A percentile compares a stretch with the other conserved stretches of the same genome.
Evolutionary conservation across 2,329 filamentous ascomycete species (phyloP).

Genomic region (Periconia sp.): DNA sequence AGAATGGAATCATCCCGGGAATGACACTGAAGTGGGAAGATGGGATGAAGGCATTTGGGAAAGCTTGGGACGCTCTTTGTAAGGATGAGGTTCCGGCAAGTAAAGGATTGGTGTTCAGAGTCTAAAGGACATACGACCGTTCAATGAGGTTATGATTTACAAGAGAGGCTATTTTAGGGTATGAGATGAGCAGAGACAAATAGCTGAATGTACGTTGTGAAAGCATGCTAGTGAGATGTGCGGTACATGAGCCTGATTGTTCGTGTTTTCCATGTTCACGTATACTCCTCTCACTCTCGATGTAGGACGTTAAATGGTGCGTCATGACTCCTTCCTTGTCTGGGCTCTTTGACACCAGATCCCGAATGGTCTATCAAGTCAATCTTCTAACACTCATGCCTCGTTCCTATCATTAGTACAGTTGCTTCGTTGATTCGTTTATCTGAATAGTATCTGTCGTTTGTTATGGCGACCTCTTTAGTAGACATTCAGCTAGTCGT

Average conservation of each 20-base stretch:
- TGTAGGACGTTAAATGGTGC: neutral
- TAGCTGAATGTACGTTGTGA: no score
- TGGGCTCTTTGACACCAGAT: no score
- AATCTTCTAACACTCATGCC: neutral
- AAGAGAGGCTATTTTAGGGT: neutral
- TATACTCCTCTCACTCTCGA: neutral
- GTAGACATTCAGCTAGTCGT: neutral
- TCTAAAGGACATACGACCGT: conserved; percentile 1
- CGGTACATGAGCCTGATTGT: no score
- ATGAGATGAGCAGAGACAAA: no score
- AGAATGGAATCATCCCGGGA: conserved; percentile 15
- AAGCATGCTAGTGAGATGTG: no score
- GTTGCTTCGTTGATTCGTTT: neutral
- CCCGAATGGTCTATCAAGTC: neutral
- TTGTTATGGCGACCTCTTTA: neutral
- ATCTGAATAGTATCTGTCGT: no score
- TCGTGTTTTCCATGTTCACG: neutral
- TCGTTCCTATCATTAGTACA: neutral
- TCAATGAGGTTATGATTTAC: neutral
- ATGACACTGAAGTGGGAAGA: conserved; percentile 25
- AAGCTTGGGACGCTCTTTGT: conserved; percentile 30
- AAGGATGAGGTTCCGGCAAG: conserved; percentile 24
- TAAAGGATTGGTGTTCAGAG: conserved; percentile 23
- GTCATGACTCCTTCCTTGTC: neutral
- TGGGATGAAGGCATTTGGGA: conserved; percentile 26